Evolutionary conservation across 75 land plant genomes (phyloP).

Genomic region (Cryptomeria japonica): DNA sequence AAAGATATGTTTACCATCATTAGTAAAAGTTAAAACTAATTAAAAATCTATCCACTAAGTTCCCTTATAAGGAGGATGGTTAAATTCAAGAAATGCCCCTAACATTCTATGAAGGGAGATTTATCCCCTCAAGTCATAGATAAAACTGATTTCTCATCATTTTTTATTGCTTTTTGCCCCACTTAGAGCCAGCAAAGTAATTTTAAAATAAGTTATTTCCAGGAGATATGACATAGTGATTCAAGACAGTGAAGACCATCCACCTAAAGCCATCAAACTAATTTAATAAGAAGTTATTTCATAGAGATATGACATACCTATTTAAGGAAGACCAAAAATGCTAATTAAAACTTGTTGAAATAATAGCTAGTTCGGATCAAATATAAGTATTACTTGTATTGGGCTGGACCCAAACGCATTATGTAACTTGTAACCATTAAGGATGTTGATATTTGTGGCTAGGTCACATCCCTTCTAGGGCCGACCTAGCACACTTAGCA

Average conservation of each 20-base stretch:
- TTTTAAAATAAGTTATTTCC: not conserved
- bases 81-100: not conserved
- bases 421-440: too few relatives aligned
- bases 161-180: not conserved
- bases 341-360: not conserved
- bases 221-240: not conserved
- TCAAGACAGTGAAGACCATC: not conserved
- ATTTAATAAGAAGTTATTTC: not conserved
- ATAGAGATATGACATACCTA: not conserved
- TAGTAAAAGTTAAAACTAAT: too few relatives aligned
- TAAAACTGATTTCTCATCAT: not conserved
- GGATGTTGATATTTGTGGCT: too few relatives aligned
- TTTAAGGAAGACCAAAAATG: not conserved
- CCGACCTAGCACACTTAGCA: too few relatives aligned
- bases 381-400: too few relatives aligned
- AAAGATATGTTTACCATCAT: not conserved
- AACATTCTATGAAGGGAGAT: not conserved
- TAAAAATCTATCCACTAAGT: not conserved
- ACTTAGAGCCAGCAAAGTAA: not conserved
- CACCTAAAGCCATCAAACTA: not conserved
- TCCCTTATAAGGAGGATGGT: not conserved
- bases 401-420: too few relatives aligned
- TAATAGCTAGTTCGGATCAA: too few relatives aligned
- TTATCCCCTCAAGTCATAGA: not conserved
- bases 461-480: too few relatives aligned